These are phyloP conservation scores for Chlorella sp. DNA, from an alignment of 139 green algal species.

Conservation along the genomic window DNA sequence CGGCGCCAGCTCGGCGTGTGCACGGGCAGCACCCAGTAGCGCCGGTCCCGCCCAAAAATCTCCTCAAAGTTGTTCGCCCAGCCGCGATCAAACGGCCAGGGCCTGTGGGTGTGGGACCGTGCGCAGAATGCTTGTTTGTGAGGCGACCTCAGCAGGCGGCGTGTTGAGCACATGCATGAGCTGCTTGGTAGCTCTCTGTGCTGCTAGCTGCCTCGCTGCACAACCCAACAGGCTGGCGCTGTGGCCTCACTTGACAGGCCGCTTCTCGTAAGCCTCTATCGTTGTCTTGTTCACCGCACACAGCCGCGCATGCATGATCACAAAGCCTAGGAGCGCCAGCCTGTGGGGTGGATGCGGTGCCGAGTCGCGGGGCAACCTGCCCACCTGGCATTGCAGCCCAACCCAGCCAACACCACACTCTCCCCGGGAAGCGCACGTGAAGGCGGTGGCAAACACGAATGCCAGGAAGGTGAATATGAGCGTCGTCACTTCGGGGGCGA, in stretches of 20 bases:
- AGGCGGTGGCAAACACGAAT: conserved; percentile 25
- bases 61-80: conserved; percentile 74
- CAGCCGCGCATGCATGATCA: conserved; percentile 82
- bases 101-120: background rate
- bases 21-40: conserved; percentile 68
- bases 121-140: no score
- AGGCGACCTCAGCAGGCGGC: no score
- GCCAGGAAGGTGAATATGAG: conserved; percentile 38
- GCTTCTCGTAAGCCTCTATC: conserved; percentile 94
- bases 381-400: no score
- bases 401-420: no score
- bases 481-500: background rate
- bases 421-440: background rate
- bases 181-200: no score
- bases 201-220: background rate
- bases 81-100: conserved; percentile 84
- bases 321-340: conserved; percentile 76
- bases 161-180: no score
- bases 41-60: conserved; percentile 73
- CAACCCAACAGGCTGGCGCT: no score
- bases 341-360: conserved; percentile 58
- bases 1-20: conserved; percentile 15
- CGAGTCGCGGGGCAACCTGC: no score
- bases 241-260: conserved; percentile 46
- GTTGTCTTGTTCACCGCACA: conserved; percentile 77